phyloP scores from a whole-genome alignment of 164 flowering plant genomes.

The Macadamia integrifolia region DNA sequence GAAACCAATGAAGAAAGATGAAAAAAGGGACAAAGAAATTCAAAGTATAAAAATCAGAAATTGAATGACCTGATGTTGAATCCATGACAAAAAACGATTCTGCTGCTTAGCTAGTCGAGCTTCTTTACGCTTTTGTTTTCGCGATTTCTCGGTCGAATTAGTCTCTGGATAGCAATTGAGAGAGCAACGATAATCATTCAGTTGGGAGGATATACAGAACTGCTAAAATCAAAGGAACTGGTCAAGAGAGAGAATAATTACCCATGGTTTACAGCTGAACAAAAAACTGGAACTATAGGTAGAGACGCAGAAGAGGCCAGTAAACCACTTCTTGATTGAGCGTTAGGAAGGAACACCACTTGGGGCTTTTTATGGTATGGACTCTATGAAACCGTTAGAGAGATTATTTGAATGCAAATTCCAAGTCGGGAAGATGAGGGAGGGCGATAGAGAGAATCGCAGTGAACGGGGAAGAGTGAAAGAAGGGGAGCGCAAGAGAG shows the following conservation, averaged over 20 bases:
- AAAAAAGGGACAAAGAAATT: not conserved
- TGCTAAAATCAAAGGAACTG: not conserved
- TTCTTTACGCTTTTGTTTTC: constrained; percentile 49
- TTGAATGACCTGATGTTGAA: constrained; percentile 36
- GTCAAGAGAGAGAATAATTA: not conserved
- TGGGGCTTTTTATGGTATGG: too few relatives aligned
- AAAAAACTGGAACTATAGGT: too few relatives aligned
- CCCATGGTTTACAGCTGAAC: not conserved
- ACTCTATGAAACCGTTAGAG: too few relatives aligned
- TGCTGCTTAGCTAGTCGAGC: constrained; percentile 33
- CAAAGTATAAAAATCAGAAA: not conserved
- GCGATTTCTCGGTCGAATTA: constrained; percentile 26
- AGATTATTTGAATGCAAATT: too few relatives aligned
- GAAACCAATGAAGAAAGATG: not conserved
- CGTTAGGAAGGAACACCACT: too few relatives aligned
- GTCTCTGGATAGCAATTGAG: not conserved
- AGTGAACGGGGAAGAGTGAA: too few relatives aligned
- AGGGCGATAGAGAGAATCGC: too few relatives aligned
- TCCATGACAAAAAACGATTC: constrained; percentile 38
- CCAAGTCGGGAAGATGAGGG: too few relatives aligned
- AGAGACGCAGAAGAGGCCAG: too few relatives aligned
- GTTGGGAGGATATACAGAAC: not conserved
- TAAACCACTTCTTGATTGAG: too few relatives aligned
- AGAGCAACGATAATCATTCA: not conserved
- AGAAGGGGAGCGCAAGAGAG: too few relatives aligned